Evolutionary conservation across 2,329 filamentous ascomycete species (phyloP), one percentile per base, ranked within the genome.

Genomic region (Aspergillus versicolor): DNA sequence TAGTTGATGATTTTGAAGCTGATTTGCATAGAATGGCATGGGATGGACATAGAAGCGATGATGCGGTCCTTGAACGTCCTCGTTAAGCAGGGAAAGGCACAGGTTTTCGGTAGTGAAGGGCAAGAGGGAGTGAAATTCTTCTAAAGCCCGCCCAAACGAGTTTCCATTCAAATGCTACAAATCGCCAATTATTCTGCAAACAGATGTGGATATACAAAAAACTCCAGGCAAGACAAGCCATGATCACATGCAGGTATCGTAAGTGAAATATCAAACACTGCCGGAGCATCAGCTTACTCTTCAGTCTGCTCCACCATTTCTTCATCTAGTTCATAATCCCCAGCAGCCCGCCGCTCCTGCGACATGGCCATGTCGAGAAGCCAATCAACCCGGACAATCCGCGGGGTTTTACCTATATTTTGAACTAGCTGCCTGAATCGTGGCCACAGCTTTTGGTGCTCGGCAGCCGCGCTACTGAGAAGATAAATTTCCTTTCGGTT

Each of bases 71-170:
- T 99, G 48, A 84, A 85, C 59, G 81, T 94, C 49, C 81, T 97
- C 48, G 92, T 96, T 37, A 96, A 95, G 81, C 84, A 88, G 61
- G 92, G 92, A 65, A 96, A 90, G 77, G 93, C 92, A 13, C 93
- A 97, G 75, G 86, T 97, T 24, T 97, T 99, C 77, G 93, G 93
- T 34, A 84, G 86, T 53, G 92, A 93, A 67, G 91, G 93, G 71
- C 89, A 90, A 59, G 86, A 90, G 68, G 94, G 94, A 67, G 91
- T 97, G 63, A 99, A 99, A 79, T 97, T 99, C 79, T 97, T 97
- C 72, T 97, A 79, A 87, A 57, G 15, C 22, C 42, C 13, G 7
- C 30, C 17, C 30, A 22, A 45, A 37, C 34, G 24, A 43, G 21
- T 24, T 17, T 54, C 11, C 4, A 24, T 58, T 43, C 19, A 41